Conservation (phyloP, 2,329 filamentous ascomycete genomes). For the Hypoxylon sp. region DNA sequence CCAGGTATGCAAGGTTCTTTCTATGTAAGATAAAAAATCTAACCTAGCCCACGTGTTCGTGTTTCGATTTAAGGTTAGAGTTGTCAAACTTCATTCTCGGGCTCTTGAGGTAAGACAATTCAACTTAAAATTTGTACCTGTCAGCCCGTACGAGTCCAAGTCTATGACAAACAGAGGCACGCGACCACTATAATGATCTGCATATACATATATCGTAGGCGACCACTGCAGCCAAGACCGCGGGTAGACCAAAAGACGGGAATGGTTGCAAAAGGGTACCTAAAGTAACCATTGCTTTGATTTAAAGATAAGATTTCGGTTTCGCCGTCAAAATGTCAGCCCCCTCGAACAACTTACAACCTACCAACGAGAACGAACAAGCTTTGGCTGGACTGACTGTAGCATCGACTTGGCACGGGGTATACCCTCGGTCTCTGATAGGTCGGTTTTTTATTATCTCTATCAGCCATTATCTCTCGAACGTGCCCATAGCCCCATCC, state of each 20-base stretch:
- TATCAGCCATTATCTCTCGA: background rate
- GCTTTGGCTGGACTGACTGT: constrained; percentile 1
- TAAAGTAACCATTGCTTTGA: background rate
- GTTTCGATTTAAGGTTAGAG: background rate
- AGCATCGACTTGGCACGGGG: constrained; percentile 35
- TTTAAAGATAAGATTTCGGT: constrained; percentile 8
- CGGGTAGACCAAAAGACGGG: constrained; percentile 4
- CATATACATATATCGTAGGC: constrained; percentile 9
- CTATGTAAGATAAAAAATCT: background rate
- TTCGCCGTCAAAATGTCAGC: constrained; percentile 7
- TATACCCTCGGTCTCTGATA: constrained; percentile 28
- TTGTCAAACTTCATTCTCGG: background rate
- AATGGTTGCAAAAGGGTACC: constrained; percentile 6
- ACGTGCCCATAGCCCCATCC: background rate
- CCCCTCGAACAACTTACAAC: background rate
- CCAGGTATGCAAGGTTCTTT: background rate
- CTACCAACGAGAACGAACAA: constrained; percentile 5
- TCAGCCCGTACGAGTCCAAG: background rate
- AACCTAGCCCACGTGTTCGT: background rate
- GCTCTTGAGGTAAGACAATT: too few species aligned
- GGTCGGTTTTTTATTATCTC: constrained; percentile 6
- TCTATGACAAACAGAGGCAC: constrained; percentile 5
- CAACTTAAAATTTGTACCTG: too few species aligned
- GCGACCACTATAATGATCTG: constrained; percentile 13
- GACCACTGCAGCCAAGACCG: constrained; percentile 21